Evolutionary conservation across 352 stramenopile species (phyloP).

Genomic region (Phytophthora pini): DNA sequence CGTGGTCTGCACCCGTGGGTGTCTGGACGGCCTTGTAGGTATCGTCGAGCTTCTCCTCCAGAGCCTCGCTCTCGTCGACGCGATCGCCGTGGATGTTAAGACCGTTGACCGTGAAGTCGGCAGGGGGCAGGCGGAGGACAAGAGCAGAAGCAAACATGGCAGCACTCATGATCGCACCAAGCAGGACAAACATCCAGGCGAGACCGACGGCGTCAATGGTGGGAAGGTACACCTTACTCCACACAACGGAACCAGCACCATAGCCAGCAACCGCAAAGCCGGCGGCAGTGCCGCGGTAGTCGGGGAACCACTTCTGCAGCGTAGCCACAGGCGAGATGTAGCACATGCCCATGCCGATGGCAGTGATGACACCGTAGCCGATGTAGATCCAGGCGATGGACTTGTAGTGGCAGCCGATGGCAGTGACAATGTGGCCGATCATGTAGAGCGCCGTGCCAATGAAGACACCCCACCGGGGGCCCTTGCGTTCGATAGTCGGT

Average conservation of each 20-base stretch:
- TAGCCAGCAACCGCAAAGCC: constrained; percentile 72
- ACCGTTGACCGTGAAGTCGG: constrained; percentile 52
- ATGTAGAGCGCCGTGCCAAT: constrained; percentile 56
- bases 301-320: constrained; percentile 80
- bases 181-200: constrained; percentile 55
- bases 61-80: constrained; percentile 41
- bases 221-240: constrained; percentile 66
- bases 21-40: constrained; percentile 55
- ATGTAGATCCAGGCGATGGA: constrained; percentile 65
- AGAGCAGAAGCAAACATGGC: constrained; percentile 54
- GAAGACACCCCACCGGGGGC: constrained; percentile 48
- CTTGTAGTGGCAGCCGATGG: constrained; percentile 60
- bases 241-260: constrained; percentile 64
- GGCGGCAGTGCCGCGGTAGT: constrained; percentile 72
- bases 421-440: constrained; percentile 59
- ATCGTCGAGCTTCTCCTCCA: constrained; percentile 50
- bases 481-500: constrained; percentile 67
- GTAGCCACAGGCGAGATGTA: constrained; percentile 68
- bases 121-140: constrained; percentile 54
- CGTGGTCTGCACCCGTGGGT: constrained; percentile 24
- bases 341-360: constrained; percentile 68
- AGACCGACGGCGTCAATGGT: constrained; percentile 58
- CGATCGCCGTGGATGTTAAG: constrained; percentile 70
- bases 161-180: constrained; percentile 49
- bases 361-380: constrained; percentile 71